These are phyloP conservation scores for Camellia lanceoleosa DNA, from an alignment of 148 eudicot genomes.

Conservation along the genomic window DNA sequence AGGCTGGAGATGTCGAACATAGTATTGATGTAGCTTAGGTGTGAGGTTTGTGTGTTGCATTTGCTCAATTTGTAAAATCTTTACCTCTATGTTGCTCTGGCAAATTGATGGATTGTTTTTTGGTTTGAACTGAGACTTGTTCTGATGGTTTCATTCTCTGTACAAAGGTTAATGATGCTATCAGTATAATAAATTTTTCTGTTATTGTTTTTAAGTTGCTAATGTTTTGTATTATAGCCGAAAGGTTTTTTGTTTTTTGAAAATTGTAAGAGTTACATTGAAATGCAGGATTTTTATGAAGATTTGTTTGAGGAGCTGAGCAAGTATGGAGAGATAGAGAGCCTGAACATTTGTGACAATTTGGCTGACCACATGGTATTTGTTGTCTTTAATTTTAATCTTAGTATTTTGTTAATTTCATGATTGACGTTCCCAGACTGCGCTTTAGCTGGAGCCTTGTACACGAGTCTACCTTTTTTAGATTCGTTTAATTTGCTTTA, in stretches of 20 bases:
- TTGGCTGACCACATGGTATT: constrained; percentile 93
- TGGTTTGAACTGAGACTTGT: not conserved
- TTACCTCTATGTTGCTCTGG: not conserved
- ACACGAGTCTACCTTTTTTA: too few species aligned
- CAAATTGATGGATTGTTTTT: not conserved
- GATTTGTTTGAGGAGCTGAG: constrained; percentile 87
- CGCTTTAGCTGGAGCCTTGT: too few species aligned
- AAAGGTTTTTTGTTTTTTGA: not conserved
- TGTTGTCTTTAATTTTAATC: not conserved
- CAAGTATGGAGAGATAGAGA: constrained; percentile 90
- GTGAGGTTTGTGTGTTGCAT: not conserved
- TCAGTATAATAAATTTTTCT: not conserved
- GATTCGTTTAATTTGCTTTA: not conserved
- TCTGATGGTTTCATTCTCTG: not conserved
- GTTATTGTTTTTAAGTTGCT: not conserved
- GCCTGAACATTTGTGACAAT: constrained; percentile 89
- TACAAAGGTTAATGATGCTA: not conserved
- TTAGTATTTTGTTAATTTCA: not conserved
- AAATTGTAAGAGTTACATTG: not conserved
- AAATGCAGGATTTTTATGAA: constrained; percentile 83
- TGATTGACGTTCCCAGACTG: too few species aligned
- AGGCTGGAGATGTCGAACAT: not conserved
- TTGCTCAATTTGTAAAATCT: not conserved
- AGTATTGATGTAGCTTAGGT: not conserved
- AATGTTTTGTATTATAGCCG: not conserved